phyloP scores from a whole-genome alignment of 2,329 filamentous ascomycete genomes.

The Beauveria medogensis region DNA sequence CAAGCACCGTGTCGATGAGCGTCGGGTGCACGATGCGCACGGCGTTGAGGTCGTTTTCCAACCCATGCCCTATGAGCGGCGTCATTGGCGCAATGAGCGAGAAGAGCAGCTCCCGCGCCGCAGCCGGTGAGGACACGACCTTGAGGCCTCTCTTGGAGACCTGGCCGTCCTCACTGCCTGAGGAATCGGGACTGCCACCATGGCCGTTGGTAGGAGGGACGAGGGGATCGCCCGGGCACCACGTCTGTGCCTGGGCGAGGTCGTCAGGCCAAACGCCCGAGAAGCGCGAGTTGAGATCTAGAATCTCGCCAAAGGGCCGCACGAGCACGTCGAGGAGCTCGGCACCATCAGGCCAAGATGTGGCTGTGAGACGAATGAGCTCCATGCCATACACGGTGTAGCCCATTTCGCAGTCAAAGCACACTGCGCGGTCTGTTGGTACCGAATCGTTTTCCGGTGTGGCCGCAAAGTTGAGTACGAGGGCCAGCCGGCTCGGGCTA shows the following conservation, averaged over 20 bases:
- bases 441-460: conserved; percentile 60
- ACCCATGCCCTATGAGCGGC: conserved; percentile 81
- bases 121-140: conserved; percentile 67
- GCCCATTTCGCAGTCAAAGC: conserved; percentile 96
- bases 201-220: conserved; percentile 19
- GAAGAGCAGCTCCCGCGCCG: conserved; percentile 71
- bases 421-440: conserved; percentile 54
- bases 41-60: conserved; percentile 91
- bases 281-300: conserved; percentile 88
- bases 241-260: conserved; percentile 59
- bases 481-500: conserved; percentile 66
- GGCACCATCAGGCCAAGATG: conserved; percentile 74
- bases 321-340: conserved; percentile 78
- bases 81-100: conserved; percentile 66
- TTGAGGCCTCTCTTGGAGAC: conserved; percentile 42
- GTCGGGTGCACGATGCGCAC: conserved; percentile 76
- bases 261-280: conserved; percentile 80
- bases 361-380: conserved; percentile 79
- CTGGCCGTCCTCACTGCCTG: conserved; percentile 22
- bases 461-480: conserved; percentile 68
- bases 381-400: conserved; percentile 87
- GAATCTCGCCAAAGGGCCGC: conserved; percentile 69
- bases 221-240: conserved; percentile 23
- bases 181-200: conserved; percentile 3
- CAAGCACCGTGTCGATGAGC: conserved; percentile 75